Evolutionary conservation across 192 early-diverging fungal genomes (phyloP).

Genomic region (Dimargaris verticillata): DNA sequence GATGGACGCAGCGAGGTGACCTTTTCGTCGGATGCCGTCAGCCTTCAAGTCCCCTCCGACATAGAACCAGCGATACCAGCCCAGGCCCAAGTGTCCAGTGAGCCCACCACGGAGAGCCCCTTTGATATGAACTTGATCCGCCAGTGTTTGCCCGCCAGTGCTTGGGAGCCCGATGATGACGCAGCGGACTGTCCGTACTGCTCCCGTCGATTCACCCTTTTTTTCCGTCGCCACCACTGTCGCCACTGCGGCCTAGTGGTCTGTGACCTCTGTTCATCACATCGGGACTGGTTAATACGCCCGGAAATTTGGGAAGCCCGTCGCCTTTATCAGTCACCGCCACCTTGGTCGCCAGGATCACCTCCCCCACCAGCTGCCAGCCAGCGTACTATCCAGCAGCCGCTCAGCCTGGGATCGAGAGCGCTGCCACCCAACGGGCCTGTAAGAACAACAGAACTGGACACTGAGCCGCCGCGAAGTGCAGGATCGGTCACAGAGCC

Average conservation of each 20-base stretch:
- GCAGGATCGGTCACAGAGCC: no score
- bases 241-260: conserved; percentile 75
- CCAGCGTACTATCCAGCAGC: no score
- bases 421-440: no score
- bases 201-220: conserved; percentile 49
- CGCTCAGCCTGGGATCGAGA: no score
- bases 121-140: conserved; percentile 12
- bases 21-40: no score
- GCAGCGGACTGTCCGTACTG: conserved; percentile 53
- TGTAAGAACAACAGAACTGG: no score
- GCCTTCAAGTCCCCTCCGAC: no score
- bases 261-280: conserved; percentile 60
- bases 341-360: not conserved
- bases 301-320: conserved; percentile 19
- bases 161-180: conserved; percentile 67
- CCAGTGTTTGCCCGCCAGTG: conserved; percentile 24
- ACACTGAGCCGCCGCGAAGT: no score
- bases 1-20: no score
- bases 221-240: conserved; percentile 77
- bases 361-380: not conserved
- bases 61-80: no score
- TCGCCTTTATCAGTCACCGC: conserved; percentile 12
- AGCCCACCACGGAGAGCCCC: no score
- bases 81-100: no score
- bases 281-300: conserved; percentile 33